Conservation (phyloP, 192 early-diverging fungal species). For the Coemansia sp. region DNA sequence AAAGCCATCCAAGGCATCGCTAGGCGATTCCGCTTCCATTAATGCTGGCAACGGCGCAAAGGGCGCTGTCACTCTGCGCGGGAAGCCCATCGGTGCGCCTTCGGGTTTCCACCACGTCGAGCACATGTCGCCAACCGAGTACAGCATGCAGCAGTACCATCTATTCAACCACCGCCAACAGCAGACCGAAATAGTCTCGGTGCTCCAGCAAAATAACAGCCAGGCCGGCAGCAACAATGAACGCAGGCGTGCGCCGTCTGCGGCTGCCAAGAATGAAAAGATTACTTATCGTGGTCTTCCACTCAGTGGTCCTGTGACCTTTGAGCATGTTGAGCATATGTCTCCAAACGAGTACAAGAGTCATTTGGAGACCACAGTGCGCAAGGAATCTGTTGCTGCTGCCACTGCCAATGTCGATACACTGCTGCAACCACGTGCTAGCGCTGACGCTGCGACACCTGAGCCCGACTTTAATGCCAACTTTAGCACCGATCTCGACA, state of each 20-base stretch:
- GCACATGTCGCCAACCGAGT: conserved; percentile 35
- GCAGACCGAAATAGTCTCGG: conserved; percentile 46
- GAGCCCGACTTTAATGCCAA: not conserved
- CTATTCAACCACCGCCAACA: conserved; percentile 52
- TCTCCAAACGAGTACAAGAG: conserved; percentile 45
- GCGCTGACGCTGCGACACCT: conserved; percentile 2
- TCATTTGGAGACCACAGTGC: conserved; percentile 21
- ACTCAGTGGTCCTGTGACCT: conserved; percentile 44
- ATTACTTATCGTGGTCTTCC: conserved; percentile 45
- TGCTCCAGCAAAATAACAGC: conserved; percentile 25
- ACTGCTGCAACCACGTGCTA: not conserved
- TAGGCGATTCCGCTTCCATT: not conserved
- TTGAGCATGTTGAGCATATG: conserved; percentile 52
- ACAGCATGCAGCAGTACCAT: conserved; percentile 50
- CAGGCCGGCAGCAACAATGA: not conserved
- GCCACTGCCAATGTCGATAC: conserved; percentile 10
- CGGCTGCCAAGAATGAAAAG: conserved; percentile 17
- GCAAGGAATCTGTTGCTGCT: not conserved
- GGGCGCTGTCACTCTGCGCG: conserved; percentile 16
- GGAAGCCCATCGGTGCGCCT: conserved; percentile 40
- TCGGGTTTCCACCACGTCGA: conserved; percentile 47
- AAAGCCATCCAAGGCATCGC: conserved; percentile 29
- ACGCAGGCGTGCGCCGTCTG: conserved; percentile 10
- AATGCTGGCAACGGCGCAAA: conserved; percentile 4
- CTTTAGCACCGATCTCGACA: not conserved